phyloP scores from a whole-genome alignment of 2,329 filamentous ascomycete species.

The Beauveria medogensis region DNA sequence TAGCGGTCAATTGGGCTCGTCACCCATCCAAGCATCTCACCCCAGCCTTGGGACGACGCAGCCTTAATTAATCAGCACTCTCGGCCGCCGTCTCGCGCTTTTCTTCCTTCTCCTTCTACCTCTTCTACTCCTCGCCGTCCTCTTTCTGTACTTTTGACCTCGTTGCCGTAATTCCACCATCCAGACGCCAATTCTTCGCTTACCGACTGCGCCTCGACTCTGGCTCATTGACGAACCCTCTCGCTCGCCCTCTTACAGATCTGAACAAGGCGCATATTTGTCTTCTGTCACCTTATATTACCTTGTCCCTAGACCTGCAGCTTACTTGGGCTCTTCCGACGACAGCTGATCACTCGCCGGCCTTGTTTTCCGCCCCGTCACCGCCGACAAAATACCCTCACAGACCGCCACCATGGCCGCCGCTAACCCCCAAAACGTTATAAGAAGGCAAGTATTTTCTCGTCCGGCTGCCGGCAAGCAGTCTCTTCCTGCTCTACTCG shows the following conservation, averaged over 20 bases:
- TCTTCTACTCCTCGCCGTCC: background rate
- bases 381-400: background rate
- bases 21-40: constrained; percentile 1
- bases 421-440: constrained; percentile 11
- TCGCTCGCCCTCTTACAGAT: background rate
- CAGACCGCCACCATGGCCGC: constrained; percentile 8
- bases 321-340: background rate
- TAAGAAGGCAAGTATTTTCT: constrained; percentile 8
- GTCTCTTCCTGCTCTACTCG: background rate
- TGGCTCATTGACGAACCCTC: background rate
- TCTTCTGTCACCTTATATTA: background rate
- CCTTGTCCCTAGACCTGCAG: background rate
- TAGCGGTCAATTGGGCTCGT: background rate
- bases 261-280: background rate
- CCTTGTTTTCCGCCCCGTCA: background rate
- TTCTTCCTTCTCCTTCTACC: background rate
- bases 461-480: background rate
- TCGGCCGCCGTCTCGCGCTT: background rate
- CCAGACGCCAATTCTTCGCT: background rate
- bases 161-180: background rate
- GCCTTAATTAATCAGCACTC: background rate
- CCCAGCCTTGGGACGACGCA: constrained; percentile 6
- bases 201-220: background rate
- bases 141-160: background rate
- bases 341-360: background rate